Conservation (phyloP, 2,329 filamentous ascomycete genomes). For the Penicillium sp. region DNA sequence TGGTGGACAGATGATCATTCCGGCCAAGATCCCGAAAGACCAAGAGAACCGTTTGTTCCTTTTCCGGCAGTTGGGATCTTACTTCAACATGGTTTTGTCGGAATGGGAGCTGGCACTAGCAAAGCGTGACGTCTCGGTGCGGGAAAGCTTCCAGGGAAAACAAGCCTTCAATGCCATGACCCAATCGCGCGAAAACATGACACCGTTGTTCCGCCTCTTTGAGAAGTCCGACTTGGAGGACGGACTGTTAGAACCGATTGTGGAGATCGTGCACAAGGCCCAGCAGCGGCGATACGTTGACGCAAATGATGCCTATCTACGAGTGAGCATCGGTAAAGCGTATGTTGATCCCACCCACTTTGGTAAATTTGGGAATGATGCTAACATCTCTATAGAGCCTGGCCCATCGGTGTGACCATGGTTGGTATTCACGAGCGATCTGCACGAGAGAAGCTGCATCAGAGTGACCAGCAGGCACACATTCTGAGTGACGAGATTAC, state of each 20-base stretch:
- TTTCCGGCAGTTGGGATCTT: conserved; percentile 84
- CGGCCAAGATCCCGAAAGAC: conserved; percentile 62
- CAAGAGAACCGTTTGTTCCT: conserved; percentile 67
- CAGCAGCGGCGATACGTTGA: conserved; percentile 92
- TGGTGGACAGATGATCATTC: conserved; percentile 86
- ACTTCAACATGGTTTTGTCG: conserved; percentile 91
- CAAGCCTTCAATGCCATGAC: conserved; percentile 81
- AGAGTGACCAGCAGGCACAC: conserved; percentile 75
- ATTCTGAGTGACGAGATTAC: conserved; percentile 97
- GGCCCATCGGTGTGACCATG: conserved; percentile 99
- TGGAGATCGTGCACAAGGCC: conserved; percentile 88
- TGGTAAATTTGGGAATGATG: not conserved
- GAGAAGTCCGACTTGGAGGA: conserved; percentile 79
- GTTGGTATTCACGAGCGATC: conserved; percentile 98
- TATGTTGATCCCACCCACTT: conserved; percentile 32
- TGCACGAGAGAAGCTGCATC: conserved; percentile 90
- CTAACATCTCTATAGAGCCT: conserved; percentile 57
- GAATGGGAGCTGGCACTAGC: conserved; percentile 82
- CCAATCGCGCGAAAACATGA: conserved; percentile 83
- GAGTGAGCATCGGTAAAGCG: conserved; percentile 90
- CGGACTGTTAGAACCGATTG: conserved; percentile 74
- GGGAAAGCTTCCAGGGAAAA: conserved; percentile 75
- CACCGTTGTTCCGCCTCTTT: conserved; percentile 84
- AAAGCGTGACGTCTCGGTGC: conserved; percentile 55
- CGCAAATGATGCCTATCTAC: conserved; percentile 91